Evolutionary conservation across 768 basidiomycete genomes (phyloP).

Genomic region (Hortiboletus flavorubellus): DNA sequence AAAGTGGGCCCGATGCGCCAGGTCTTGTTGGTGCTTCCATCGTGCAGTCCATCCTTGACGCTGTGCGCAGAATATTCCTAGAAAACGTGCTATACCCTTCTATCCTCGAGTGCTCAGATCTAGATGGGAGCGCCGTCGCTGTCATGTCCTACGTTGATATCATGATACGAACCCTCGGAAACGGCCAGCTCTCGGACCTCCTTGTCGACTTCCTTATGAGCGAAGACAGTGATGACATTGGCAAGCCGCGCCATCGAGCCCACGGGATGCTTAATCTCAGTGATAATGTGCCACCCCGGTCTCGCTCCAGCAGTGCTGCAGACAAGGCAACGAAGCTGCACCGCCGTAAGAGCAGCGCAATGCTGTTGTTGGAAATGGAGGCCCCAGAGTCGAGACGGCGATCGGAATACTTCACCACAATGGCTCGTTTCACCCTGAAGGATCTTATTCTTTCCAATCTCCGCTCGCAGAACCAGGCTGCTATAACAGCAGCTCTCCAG

Average conservation of each 20-base stretch:
- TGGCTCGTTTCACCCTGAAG: slow-evolving; percentile 87
- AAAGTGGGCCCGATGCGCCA: slow-evolving; percentile 50
- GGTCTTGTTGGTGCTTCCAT: slow-evolving; percentile 75
- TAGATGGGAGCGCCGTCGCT: slow-evolving; percentile 93
- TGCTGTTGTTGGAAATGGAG: slow-evolving; percentile 86
- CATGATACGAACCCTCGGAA: slow-evolving; percentile 71
- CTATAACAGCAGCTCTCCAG: slow-evolving; percentile 75
- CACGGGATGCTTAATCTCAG: slow-evolving; percentile 43
- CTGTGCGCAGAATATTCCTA: slow-evolving; percentile 81
- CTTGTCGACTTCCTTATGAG: slow-evolving; percentile 78
- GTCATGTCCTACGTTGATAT: slow-evolving; percentile 95
- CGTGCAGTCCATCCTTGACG: slow-evolving; percentile 77
- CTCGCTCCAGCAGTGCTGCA: slow-evolving; percentile 25
- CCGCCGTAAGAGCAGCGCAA: slow-evolving; percentile 81
- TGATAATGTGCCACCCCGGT: slow-evolving; percentile 32
- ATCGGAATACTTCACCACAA: slow-evolving; percentile 81
- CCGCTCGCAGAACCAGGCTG: slow-evolving; percentile 58
- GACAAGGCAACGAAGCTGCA: slow-evolving; percentile 47
- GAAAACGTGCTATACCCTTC: slow-evolving; percentile 93
- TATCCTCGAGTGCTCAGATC: slow-evolving; percentile 86
- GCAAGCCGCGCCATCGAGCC: slow-evolving; percentile 42
- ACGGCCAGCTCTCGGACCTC: slow-evolving; percentile 64
- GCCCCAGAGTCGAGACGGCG: slow-evolving; percentile 66
- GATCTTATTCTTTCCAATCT: slow-evolving; percentile 84
- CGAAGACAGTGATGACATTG: slow-evolving; percentile 75